Evolutionary conservation across 2,329 filamentous ascomycete genomes (phyloP), one percentile per base, ranked within the genome.

Genomic region (Epicoccum nigrum): DNA sequence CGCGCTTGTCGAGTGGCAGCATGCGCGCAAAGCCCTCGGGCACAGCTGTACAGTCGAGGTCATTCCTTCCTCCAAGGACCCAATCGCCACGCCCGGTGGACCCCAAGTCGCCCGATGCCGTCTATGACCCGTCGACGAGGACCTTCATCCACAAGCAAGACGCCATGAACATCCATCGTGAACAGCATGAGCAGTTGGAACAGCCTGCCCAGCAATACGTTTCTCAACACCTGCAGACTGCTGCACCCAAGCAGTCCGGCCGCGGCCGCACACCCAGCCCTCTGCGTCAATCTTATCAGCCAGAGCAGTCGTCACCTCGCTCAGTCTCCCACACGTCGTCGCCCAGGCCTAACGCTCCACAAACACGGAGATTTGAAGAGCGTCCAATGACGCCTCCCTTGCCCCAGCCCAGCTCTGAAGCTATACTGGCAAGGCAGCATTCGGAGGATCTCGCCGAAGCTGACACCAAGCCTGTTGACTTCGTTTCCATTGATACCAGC

Each of bases 21-120:
- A 75, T 86, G 61, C 76, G 77, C 9, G 78, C 62, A 17, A 70
- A 81, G 60, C 72, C 78, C 2, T 79, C 73, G 48, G 82, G 79
- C 3, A 78, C 80, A 2, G 76, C 77, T 6, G 70, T 83, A 15
- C 60, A 64, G 35, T 49, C 56, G 23, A 54, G 61, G 35, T 60
- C 59, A 3, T 61, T 45, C 16, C 42, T 61, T 8, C 45, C 56
- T 20, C 23, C 53, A n/a, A 21, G 55, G 15, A 47, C 48, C 23
- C 58, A 58, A n/a, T 25, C 62, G 2, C 51, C 62, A 15, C 60
- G 63, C 7, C 57, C 62, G 1, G 64, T 73, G 12, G 70, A 73
- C 43, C 70, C 70, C 2, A 73, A 73, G 20, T 73, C 70, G 12
- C 66, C 69, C 12, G 60, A 63, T 43, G 69, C 70, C 33, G 66